Conservation (phyloP, 169 alveolate species). For the Eimeria tenella region DNA sequence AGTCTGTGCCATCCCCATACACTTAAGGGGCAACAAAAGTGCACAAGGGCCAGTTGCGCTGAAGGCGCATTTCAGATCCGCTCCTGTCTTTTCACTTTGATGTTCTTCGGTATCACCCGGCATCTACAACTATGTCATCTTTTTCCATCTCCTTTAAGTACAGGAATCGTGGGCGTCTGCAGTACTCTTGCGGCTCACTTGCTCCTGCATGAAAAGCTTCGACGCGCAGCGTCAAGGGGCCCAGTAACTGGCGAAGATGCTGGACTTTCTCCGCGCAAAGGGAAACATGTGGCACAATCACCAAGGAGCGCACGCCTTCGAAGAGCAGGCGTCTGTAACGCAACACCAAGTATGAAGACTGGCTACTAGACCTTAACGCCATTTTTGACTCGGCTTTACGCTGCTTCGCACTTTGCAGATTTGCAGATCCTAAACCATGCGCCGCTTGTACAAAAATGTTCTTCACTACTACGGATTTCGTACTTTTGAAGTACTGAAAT, state of each 20-base stretch:
- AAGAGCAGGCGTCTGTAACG: conserved; percentile 69
- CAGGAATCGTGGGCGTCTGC: not conserved
- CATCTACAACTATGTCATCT: too few species aligned
- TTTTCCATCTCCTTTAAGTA: too few species aligned
- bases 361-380: not conserved
- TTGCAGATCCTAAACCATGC: too few species aligned
- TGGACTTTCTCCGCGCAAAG: conserved; percentile 86
- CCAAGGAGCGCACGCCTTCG: conserved; percentile 84
- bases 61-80: too few species aligned
- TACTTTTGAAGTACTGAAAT: not conserved
- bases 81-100: too few species aligned
- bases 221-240: conserved; percentile 76
- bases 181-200: conserved; percentile 31
- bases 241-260: conserved; percentile 76
- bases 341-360: not conserved
- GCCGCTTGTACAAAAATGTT: too few species aligned
- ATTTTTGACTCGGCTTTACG: not conserved
- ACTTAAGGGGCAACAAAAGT: too few species aligned
- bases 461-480: not conserved
- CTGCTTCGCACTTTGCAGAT: too few species aligned
- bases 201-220: conserved; percentile 80
- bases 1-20: too few species aligned
- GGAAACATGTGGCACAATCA: conserved; percentile 88
- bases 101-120: too few species aligned
- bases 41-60: too few species aligned